These are phyloP conservation scores for Epichloe coenophiala DNA, from an alignment of 2,329 filamentous ascomycete species.

Conservation along the genomic window DNA sequence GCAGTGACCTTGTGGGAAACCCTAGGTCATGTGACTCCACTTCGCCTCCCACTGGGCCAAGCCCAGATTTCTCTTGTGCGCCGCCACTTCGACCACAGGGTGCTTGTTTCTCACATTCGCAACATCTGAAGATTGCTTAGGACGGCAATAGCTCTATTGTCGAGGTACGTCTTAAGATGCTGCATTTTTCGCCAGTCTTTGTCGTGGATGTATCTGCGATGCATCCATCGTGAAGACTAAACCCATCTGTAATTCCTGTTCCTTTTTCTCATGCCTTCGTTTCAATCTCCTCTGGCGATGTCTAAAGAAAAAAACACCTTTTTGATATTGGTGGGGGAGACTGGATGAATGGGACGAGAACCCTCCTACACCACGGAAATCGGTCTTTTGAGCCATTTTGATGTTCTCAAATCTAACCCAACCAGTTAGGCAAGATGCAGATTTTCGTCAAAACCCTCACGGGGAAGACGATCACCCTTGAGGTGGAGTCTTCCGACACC, in stretches of 20 bases:
- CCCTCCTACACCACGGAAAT: neutral
- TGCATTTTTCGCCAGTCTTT: slow-evolving; percentile 18
- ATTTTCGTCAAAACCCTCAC: slow-evolving; percentile 79
- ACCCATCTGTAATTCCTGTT: neutral
- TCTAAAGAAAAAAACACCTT: neutral
- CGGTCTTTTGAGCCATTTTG: neutral
- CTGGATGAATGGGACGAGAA: neutral
- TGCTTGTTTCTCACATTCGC: slow-evolving; percentile 18
- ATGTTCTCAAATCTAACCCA: slow-evolving; percentile 24
- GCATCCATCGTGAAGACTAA: slow-evolving; percentile 19
- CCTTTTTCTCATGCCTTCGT: slow-evolving; percentile 8
- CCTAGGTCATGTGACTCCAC: slow-evolving; percentile 15
- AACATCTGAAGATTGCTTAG: slow-evolving; percentile 49
- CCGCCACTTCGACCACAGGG: slow-evolving; percentile 16
- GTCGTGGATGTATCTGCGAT: slow-evolving; percentile 16
- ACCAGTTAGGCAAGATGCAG: slow-evolving; percentile 53
- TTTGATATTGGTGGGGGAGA: neutral
- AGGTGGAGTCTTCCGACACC: slow-evolving; percentile 99
- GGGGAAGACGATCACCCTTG: slow-evolving; percentile 99
- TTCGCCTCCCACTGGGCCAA: slow-evolving; percentile 5
- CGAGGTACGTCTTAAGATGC: slow-evolving; percentile 48
- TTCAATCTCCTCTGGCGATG: slow-evolving; percentile 3
- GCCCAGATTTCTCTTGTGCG: slow-evolving; percentile 16
- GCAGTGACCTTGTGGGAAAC: slow-evolving; percentile 10
- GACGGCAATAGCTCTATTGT: slow-evolving; percentile 47